Base-by-base conservation (phyloP, 208 protist species). In the Kentomonas sorsogonicus region DNA sequence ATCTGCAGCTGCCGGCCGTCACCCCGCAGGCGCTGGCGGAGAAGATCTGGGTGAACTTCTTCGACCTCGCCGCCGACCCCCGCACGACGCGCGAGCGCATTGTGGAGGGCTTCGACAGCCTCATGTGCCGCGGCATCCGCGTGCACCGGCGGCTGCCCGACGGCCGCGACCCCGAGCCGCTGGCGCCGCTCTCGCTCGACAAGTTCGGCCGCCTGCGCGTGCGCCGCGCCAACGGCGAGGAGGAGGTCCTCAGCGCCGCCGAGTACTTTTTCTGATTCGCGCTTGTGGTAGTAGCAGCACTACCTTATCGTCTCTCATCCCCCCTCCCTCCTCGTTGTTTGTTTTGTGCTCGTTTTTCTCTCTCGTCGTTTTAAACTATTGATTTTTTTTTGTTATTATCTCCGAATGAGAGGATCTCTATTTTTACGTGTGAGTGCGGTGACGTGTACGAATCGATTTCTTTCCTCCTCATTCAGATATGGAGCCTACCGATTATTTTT, bases 151-250 rank as follows among this genome's bases (percentile, higher is more conserved):
- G 82, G 11, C 58, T 66, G 13, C 38, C 63, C 0, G 58, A 41
- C 0, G 77, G 77, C 11, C 73, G 76, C 18, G 71, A 82, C 40
- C 50, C 67, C 20, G 60, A 74, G 23, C 56, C 66, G 41, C 61
- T 89, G 27, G 60, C 54, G 15, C 72, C 77, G 0, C 47, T 89
- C 33, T 40, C 58, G 11, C 60, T 89, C 23, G 84, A 83, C 53
- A 63, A 66, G 43, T 86, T 74, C 75, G 82, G 82, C 2, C 75
- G 84, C 41, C 65, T 91, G 39, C 69, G 29, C 3, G 77, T 91
- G 31, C 56, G 62, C 39, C 58, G 69, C 45, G 46, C 60, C 13
- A 58, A 79, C 39, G 74, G 77, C 20, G 43, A 45, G 5, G 65
- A 77, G 40, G 76, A 84, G 27, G 72, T n/a, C n/a, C n/a, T n/a